phyloP scores from a whole-genome alignment of 2,329 filamentous ascomycete genomes.

The Proliferodiscus dingleyae region DNA sequence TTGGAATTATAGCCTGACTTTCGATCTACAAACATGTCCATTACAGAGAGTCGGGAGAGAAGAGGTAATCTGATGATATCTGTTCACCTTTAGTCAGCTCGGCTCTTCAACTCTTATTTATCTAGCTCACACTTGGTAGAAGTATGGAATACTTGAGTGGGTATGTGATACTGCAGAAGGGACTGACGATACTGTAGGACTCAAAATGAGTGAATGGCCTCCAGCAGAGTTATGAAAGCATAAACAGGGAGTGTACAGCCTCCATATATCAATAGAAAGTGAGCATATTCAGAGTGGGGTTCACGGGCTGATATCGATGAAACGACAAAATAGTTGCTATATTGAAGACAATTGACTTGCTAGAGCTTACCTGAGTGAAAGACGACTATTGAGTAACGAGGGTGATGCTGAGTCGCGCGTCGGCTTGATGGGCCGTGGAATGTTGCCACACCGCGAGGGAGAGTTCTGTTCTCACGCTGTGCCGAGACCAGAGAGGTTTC shows the following conservation, averaged over 20 bases:
- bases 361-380: conserved; percentile 20
- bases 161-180: conserved; percentile 11
- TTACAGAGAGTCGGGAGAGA: too few species aligned
- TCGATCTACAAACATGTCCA: conserved; percentile 17
- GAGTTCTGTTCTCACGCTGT: conserved; percentile 1
- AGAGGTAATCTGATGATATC: too few species aligned
- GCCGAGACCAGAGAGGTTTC: background rate
- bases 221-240: conserved; percentile 9
- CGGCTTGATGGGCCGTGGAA: conserved; percentile 14
- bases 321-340: conserved; percentile 8
- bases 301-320: conserved; percentile 7
- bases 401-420: conserved; percentile 15
- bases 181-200: conserved; percentile 15
- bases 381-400: conserved; percentile 18
- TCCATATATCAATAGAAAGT: conserved; percentile 19
- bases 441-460: conserved; percentile 10
- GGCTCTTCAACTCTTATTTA: background rate
- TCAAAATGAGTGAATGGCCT: conserved; percentile 18
- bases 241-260: conserved; percentile 13
- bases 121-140: conserved; percentile 6
- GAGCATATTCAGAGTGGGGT: conserved; percentile 1
- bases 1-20: conserved; percentile 6
- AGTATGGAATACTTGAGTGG: conserved; percentile 5
- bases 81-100: background rate
- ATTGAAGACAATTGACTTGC: conserved; percentile 15